These are phyloP conservation scores for Solanum chacoense DNA, from an alignment of 305 asterid species.

Conservation along the genomic window DNA sequence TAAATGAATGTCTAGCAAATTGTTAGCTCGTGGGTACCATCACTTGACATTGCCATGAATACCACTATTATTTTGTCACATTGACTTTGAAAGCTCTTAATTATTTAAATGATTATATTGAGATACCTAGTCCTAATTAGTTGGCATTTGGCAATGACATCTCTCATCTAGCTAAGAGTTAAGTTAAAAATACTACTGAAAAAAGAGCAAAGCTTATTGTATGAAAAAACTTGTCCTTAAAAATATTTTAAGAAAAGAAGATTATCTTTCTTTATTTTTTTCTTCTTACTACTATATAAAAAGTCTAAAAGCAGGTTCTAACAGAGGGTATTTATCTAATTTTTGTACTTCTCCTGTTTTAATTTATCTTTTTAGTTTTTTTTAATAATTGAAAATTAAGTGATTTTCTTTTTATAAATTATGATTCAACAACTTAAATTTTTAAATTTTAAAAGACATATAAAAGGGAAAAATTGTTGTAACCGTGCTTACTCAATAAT, in stretches of 20 bases:
- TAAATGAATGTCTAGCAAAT: neutral
- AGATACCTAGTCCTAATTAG: neutral
- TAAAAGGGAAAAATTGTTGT: too few species aligned
- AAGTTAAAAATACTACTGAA: neutral
- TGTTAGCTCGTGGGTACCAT: neutral
- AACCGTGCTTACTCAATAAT: too few species aligned
- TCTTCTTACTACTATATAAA: too few species aligned
- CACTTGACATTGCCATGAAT: neutral
- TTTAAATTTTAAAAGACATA: too few species aligned
- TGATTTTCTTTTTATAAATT: too few species aligned
- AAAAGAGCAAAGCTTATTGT: neutral
- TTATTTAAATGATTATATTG: neutral
- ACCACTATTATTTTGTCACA: neutral
- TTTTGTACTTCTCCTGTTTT: too few species aligned
- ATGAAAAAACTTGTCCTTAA: neutral
- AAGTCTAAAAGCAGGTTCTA: too few species aligned
- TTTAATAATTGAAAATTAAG: too few species aligned
- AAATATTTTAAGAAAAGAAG: neutral
- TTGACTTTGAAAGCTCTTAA: neutral
- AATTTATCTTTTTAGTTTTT: too few species aligned
- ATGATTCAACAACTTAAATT: too few species aligned
- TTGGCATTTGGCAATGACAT: neutral
- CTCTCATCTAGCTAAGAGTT: neutral
- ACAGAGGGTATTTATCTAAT: too few species aligned
- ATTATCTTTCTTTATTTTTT: neutral